Base-by-base conservation (phyloP, 495 filamentous ascomycete genomes). In the Penicillium soppii region DNA sequence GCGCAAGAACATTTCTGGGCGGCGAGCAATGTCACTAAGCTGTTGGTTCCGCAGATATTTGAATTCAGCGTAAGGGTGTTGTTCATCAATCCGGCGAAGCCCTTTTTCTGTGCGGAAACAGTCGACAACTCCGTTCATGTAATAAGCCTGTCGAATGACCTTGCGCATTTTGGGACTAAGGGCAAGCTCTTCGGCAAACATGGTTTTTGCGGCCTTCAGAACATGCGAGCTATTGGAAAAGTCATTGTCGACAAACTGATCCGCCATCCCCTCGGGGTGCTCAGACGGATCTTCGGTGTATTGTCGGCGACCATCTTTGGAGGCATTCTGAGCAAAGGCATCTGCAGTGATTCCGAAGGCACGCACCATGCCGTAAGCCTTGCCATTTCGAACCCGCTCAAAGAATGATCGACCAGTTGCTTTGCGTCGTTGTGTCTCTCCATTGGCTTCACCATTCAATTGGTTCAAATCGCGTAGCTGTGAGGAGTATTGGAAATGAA, bases 61-160 rank as follows among this genome's bases (percentile, higher is more conserved):
- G 73, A 98, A 92, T 66, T 96, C 94, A 66, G 96, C 96, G 68
- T 94, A 97, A 0, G 89, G 91, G 62, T 97, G 90, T 27, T 95
- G 84, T 42, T 97, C 95, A 53, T 96, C 92, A 58, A 98, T 97
- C 60, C 88, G 87, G 27, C 86, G 86, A n/a, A 95, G 75, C 22
- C 94, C 94, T 65, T 97, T 97, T 39, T 96, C 91, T 7, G 94
- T 98, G 43, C 92, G 84, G 53, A 82, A 82, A 62, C 92, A 94
- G 69, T 91, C 90, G 45, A 97, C 81, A 26, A 86, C 76, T 26
- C 89, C 90, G 52, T 84, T 84, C 64, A 80, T 78, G 62, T 97
- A 98, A 68, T 87, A 96, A 35, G 81, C 78, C 49, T 83, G 79
- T 12, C 95, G 80, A 67, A 97, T 84, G 36, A 88, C 82, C 63